Conservation (phyloP, 768 basidiomycete species). For the Naganishia friedmannii region DNA sequence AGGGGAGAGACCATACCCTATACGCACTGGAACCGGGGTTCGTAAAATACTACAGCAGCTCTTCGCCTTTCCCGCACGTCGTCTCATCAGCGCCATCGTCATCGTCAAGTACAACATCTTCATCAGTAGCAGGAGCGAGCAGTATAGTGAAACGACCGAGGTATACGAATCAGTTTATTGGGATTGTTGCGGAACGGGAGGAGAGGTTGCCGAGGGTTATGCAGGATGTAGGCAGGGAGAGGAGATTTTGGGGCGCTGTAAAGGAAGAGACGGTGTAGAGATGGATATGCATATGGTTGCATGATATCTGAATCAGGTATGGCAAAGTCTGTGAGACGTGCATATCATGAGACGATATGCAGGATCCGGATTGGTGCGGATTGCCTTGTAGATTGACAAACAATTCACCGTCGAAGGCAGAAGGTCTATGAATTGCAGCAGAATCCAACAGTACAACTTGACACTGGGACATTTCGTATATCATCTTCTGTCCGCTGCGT, state of each 20-base stretch:
- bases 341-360: too few relatives aligned
- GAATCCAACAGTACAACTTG: too few relatives aligned
- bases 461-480: too few relatives aligned
- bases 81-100: not conserved
- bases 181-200: constrained; percentile 75
- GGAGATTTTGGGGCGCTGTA: constrained; percentile 61
- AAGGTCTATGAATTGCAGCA: too few relatives aligned
- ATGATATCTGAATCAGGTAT: not conserved
- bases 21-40: constrained; percentile 85
- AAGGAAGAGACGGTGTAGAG: constrained; percentile 22
- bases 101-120: not conserved
- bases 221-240: constrained; percentile 68
- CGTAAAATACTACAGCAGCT: constrained; percentile 76
- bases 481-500: too few relatives aligned
- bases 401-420: too few relatives aligned
- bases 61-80: constrained; percentile 37
- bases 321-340: too few relatives aligned
- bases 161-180: constrained; percentile 56
- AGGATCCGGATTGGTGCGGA: too few relatives aligned
- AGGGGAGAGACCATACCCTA: constrained; percentile 91
- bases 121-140: not conserved
- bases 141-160: constrained; percentile 43
- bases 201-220: constrained; percentile 86
- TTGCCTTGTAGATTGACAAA: not conserved
- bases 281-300: not conserved